Evolutionary conservation across 352 stramenopile genomes (phyloP).

Genomic region (Globisporangium barbulae): DNA sequence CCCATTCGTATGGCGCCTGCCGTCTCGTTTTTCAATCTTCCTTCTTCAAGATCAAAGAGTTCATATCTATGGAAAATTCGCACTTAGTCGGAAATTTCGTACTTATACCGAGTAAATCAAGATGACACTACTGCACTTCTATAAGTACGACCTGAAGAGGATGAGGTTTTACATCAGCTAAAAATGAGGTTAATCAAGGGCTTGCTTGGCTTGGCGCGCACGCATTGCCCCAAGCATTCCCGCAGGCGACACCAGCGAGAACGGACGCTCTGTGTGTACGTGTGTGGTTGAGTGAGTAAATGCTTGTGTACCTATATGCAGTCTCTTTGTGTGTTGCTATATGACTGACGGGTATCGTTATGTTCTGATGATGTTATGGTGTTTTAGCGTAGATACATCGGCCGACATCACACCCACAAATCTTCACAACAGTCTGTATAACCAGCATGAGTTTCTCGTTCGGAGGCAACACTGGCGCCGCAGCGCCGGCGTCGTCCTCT

Average conservation of each 20-base stretch:
- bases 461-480: slow-evolving; percentile 25
- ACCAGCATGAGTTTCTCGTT: slow-evolving; percentile 50
- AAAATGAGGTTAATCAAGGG: not conserved
- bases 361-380: not conserved
- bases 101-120: not conserved
- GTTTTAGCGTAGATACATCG: not conserved
- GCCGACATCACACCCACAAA: not conserved
- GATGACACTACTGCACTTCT: not conserved
- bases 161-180: not conserved
- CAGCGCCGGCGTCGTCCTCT: slow-evolving; percentile 21
- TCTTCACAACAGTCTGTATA: slow-evolving; percentile 20
- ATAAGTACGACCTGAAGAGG: not conserved
- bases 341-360: not conserved
- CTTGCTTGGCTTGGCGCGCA: not conserved
- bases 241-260: not conserved
- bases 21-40: not conserved
- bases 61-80: slow-evolving; percentile 8
- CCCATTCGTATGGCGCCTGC: not conserved
- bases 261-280: not conserved
- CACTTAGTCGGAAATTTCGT: not conserved
- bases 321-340: not conserved
- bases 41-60: slow-evolving; percentile 8
- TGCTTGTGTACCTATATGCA: not conserved
- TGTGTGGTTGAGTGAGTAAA: not conserved
- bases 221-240: slow-evolving; percentile 4